A percentile compares a stretch with the other conserved stretches of the same genome.
phyloP scores from a whole-genome alignment of 805 yeast genomes.

The Saturnispora halmiae region DNA sequence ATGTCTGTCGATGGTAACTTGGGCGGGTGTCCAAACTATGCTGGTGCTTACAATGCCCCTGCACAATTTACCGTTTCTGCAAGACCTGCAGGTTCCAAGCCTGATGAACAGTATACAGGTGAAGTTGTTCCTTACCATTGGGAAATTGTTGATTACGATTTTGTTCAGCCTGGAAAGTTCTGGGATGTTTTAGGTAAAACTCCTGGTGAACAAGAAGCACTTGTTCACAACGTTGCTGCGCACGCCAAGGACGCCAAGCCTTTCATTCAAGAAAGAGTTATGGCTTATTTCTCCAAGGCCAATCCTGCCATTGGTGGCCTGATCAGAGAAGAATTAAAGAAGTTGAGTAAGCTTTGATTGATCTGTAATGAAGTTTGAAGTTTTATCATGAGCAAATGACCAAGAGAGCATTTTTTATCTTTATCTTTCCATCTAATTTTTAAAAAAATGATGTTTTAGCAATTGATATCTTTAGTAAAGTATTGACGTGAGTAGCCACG shows the following conservation, averaged over 20 bases:
- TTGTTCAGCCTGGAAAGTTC: slow-evolving; percentile 63
- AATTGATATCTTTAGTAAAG: too few species aligned
- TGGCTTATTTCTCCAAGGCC: slow-evolving; percentile 68
- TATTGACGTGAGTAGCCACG: too few species aligned
- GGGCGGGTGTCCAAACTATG: slow-evolving; percentile 71
- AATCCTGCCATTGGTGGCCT: slow-evolving; percentile 56
- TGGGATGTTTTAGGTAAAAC: slow-evolving; percentile 72
- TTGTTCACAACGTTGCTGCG: slow-evolving; percentile 75
- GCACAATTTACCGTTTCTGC: slow-evolving; percentile 35
- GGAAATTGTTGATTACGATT: slow-evolving; percentile 65
- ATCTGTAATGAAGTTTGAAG: too few species aligned
- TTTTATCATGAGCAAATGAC: too few species aligned
- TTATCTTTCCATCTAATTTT: too few species aligned
- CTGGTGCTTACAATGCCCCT: slow-evolving; percentile 45
- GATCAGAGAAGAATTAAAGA: slow-evolving; percentile 47
- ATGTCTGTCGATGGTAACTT: slow-evolving; percentile 63
- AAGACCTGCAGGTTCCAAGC: slow-evolving; percentile 24
- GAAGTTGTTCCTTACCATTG: slow-evolving; percentile 69
- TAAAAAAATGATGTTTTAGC: too few species aligned
- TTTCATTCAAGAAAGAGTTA: slow-evolving; percentile 68
- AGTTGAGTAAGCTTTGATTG: slow-evolving; percentile 12
- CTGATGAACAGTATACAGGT: slow-evolving; percentile 28
- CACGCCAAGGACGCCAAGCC: slow-evolving; percentile 66
- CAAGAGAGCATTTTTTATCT: too few species aligned
- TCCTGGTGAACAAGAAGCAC: slow-evolving; percentile 74